phyloP scores from a whole-genome alignment of 441 rosid genomes.

The Manihot esculenta region DNA sequence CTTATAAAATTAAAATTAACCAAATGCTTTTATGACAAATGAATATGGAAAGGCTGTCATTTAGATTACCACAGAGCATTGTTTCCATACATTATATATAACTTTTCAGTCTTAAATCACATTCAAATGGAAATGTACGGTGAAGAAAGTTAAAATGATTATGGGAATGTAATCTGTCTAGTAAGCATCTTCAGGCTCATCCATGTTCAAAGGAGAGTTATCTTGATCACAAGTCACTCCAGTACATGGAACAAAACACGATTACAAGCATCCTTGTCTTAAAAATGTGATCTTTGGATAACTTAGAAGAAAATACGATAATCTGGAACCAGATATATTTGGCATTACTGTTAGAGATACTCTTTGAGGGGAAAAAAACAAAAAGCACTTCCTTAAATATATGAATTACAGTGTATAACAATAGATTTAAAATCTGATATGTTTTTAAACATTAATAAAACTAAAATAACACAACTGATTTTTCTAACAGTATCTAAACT shows the following conservation, averaged over 20 bases:
- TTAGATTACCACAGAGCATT: neutral
- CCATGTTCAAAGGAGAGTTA: neutral
- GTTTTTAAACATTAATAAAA: too few species aligned
- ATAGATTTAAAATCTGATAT: too few species aligned
- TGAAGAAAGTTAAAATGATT: neutral
- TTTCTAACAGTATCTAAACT: too few species aligned
- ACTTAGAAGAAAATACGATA: neutral
- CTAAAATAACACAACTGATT: too few species aligned
- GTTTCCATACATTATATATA: neutral
- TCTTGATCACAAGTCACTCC: neutral
- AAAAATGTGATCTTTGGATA: neutral
- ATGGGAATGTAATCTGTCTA: neutral
- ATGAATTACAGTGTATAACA: too few species aligned
- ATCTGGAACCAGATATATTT: too few species aligned
- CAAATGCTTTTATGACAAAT: conserved; percentile 1
- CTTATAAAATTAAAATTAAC: neutral
- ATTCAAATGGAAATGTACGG: neutral
- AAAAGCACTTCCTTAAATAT: too few species aligned
- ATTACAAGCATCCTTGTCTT: neutral
- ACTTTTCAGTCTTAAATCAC: neutral
- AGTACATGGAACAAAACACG: neutral
- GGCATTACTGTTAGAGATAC: too few species aligned
- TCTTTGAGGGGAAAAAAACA: too few species aligned
- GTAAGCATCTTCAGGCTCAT: neutral
- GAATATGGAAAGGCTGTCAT: neutral